Evolutionary conservation across 495 filamentous ascomycete genomes (phyloP), one percentile per base, ranked within the genome.

Genomic region (Usnea hakonensis): DNA sequence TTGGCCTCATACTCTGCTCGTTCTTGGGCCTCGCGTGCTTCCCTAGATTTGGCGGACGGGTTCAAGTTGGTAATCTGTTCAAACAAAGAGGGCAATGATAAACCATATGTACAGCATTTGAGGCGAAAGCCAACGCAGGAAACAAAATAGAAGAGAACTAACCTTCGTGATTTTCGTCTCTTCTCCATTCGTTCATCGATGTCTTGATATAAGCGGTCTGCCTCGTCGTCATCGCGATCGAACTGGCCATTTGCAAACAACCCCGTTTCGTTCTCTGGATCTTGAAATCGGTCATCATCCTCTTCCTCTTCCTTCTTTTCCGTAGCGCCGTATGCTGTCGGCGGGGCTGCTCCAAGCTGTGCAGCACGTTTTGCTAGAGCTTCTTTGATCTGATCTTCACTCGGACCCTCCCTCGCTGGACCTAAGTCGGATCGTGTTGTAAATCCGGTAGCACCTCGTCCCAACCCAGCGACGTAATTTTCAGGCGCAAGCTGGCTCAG

Each of bases 391-490:
- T 96, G 91, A 67, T 99, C 94, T 71, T 97, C 94, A 62, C 89
- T 96, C 26, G 94, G 95, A 16, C 94, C 94, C 81, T 97, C 94
- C 64, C 94, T 86, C 57, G 95, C 95, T 41, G 95, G 95, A 48
- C 94, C 94, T 37, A 99, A 80, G 82, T 99, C 94, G 48, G 92
- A 97, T 37, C 95, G 87, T 16, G 94, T 99, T 7, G 94, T 97
- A 75, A 99, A 99, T 37, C 95, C 94, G 0, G 95, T 99, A 6
- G 94, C 94, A 73, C 94, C 94, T 81, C 94, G 89, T 75, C 94
- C 94, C 63, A 99, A 84, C 81, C 94, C 94, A 48, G 94, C 94
- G 46, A 99, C 95, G 69, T 99, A 99, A 76, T 97, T 99, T 69
- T 96, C 94, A 30, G 94, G 94, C 61, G 94, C 94, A 36, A 85